Base-by-base conservation (phyloP, 495 filamentous ascomycete genomes). In the Xanthoparmelia taractica region DNA sequence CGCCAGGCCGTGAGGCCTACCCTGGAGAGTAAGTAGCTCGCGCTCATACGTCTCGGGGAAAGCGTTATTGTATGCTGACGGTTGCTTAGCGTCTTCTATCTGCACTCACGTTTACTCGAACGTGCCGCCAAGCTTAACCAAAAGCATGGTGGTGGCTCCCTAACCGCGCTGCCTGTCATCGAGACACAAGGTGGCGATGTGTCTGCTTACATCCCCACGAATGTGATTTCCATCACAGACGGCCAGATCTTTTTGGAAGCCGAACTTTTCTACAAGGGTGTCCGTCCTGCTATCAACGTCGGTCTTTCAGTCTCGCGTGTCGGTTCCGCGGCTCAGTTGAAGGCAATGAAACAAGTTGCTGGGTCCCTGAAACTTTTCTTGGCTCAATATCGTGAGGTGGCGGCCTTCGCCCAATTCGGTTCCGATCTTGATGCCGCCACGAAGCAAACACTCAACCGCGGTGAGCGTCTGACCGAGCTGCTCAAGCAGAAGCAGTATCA, bases 181-280 rank as follows among this genome's bases (percentile, higher is more conserved):
- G 94, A 98, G 84, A 98, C 94, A 78, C 95, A 97, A 84, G 94
- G 94, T 88, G 94, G 94, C 89, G 94, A 98, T 80, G 94, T 98
- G 78, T 97, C 95, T 72, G 94, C 94, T 70, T 98, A 97, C 80
- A 98, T 98, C 84, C 94, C 94, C 74, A 98, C 94, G 82, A 98
- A 98, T 84, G 94, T 98, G 83, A 98, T 98, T 85, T 97, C 95
- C 75, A 98, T 98, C 74, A 98, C 94, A 68, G 94, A 98, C 73
- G 94, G 94, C 63, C 94, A 98, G 83, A 98, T 98, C 79, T 98
- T 98, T 90, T 86, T 98, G 85, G 94, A 98, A 82, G 76, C 95
- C 69, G 94, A 98, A 77, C 85, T 98, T 66, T 98, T 98, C 90
- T 98, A 98, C 88, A 98, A 98, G 89, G 94, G 94, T 96, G 80